phyloP scores from a whole-genome alignment of 306 rosid genomes.

The Cucurbita maxima region DNA sequence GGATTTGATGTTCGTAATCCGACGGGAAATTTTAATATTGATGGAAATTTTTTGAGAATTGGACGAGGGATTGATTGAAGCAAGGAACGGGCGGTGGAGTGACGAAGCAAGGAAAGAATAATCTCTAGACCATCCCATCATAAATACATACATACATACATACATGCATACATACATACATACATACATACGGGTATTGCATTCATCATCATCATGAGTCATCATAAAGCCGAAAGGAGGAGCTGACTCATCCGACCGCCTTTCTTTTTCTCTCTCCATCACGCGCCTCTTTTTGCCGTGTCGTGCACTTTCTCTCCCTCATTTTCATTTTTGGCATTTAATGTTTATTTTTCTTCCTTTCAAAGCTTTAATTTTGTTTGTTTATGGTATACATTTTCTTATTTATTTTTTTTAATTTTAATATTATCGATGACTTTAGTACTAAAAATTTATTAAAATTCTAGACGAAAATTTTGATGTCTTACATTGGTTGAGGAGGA shows the following conservation, averaged over 20 bases:
- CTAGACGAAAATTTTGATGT: no score
- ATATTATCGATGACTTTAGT: no score
- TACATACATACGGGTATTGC: not conserved
- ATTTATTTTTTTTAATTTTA: no score
- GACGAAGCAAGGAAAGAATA: slow-evolving; percentile 22
- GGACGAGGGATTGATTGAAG: slow-evolving; percentile 3
- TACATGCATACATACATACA: not conserved
- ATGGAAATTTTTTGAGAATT: slow-evolving; percentile 1
- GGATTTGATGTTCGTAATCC: not conserved
- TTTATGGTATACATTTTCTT: no score
- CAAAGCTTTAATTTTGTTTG: no score
- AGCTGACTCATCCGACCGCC: slow-evolving; percentile 2
- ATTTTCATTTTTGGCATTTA: not conserved
- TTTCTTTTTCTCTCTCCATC: not conserved
- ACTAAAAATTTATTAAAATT: no score
- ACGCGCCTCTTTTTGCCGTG: not conserved
- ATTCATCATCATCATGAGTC: not conserved
- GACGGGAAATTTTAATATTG: slow-evolving; percentile 20
- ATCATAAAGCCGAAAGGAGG: slow-evolving; percentile 3
- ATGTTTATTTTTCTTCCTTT: no score
- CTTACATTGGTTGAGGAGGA: no score
- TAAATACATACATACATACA: not conserved
- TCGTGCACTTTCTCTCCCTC: not conserved
- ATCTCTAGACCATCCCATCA: not conserved
- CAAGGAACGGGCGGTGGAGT: slow-evolving; percentile 20